These are phyloP conservation scores for Margaritispora aquatica DNA, from an alignment of 495 filamentous ascomycete species.

Conservation along the genomic window DNA sequence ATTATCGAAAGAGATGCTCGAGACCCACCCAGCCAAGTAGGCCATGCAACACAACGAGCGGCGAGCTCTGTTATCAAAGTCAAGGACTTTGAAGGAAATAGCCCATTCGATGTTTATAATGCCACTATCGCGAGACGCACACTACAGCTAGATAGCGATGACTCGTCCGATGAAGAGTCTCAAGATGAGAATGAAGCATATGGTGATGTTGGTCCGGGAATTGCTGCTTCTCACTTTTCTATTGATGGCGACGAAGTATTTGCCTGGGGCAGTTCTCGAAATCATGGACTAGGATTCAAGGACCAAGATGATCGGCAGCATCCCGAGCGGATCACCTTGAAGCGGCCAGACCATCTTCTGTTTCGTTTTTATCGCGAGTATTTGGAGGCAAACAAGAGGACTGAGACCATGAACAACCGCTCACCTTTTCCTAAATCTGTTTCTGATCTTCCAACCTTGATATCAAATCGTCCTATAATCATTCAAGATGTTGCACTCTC, in stretches of 20 bases:
- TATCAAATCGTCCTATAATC: slow-evolving; percentile 61
- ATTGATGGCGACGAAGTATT: slow-evolving; percentile 76
- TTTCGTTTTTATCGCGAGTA: slow-evolving; percentile 60
- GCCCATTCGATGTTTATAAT: slow-evolving; percentile 87
- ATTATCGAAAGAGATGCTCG: slow-evolving; percentile 70
- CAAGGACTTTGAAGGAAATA: slow-evolving; percentile 91
- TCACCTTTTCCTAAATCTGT: slow-evolving; percentile 30
- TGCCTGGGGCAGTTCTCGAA: slow-evolving; percentile 92
- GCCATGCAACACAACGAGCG: slow-evolving; percentile 31
- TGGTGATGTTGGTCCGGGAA: slow-evolving; percentile 22
- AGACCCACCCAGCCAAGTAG: slow-evolving; percentile 49
- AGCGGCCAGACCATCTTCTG: slow-evolving; percentile 75
- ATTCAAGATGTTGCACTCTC: slow-evolving; percentile 77
- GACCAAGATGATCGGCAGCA: slow-evolving; percentile 91
- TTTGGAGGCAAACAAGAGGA: slow-evolving; percentile 25
- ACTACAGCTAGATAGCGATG: slow-evolving; percentile 28
- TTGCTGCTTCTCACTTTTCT: slow-evolving; percentile 8
- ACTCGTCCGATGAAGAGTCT: slow-evolving; percentile 31
- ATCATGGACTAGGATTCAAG: slow-evolving; percentile 83
- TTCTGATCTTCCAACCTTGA: slow-evolving; percentile 56
- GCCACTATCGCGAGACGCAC: slow-evolving; percentile 64
- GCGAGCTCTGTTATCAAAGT: slow-evolving; percentile 73
- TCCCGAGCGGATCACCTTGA: slow-evolving; percentile 73
- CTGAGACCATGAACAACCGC: neutral
- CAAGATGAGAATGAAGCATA: slow-evolving; percentile 26